Evolutionary conservation across 2,329 filamentous ascomycete genomes (phyloP), one percentile per base, ranked within the genome.

Genomic region (Microdochium bolleyi): DNA sequence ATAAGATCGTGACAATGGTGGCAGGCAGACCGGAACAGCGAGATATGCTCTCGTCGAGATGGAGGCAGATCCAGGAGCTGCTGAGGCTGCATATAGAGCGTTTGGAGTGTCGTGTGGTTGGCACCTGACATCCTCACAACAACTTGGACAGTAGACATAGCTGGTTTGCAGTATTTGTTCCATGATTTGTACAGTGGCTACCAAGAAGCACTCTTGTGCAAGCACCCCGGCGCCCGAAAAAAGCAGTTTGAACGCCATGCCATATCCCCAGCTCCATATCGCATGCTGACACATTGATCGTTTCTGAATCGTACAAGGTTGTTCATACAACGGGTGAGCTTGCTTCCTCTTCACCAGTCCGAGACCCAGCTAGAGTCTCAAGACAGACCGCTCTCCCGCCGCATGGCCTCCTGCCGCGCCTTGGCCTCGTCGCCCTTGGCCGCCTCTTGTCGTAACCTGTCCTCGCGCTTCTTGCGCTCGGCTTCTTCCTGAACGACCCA

Each of bases 401-500:
- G 62, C 56, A 77, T 68, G 52, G 72, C 69, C 53, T 72, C 69
- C 56, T 69, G 69, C 54, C 70, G 67, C 54, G 61, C 64, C 58
- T 66, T 64, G 25, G 67, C 64, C 57, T 75, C 70, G 54, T 70
- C 66, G 14, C 64, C 62, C 11, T 67, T 50, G 41, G 65, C 67
- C 38, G 58, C 63, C 38, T 70, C 64, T 52, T 70, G 63, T 24
- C 59, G 60, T 32, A 69, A 61, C 57, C 60, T 62, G 10, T 70
- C 66, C 41, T 71, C 64, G 48, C 62, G 67, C 16, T 55, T 56
- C 53, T 68, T 70, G 16, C 64, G 63, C 30, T 67, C 64, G 16
- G 65, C 71, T 53, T 72, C 69, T 50, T 70, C 70, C 14, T 72
- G 71, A 5, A 71, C 73, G 49, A 67, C 62, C 75, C 75, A 78